Percentiles rank a stretch among this genome's conserved stretches.
Conservation (phyloP, 345 rosid genomes). For the Populus davidiana region DNA sequence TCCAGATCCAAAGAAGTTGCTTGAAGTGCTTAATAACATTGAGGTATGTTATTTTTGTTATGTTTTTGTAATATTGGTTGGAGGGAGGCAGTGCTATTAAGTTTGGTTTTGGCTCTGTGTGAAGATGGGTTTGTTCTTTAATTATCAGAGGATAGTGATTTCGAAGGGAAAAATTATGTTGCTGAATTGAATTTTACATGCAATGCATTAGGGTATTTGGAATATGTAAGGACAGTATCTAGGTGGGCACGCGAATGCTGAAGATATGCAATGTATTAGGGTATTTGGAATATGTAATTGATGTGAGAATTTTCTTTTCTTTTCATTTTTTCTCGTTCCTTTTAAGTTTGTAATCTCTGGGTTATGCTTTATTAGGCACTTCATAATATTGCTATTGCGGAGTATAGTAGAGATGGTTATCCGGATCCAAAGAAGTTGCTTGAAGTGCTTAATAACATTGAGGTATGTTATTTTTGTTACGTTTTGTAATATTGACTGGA, state of each 20-base stretch:
- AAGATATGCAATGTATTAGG: background rate
- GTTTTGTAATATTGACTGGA: background rate
- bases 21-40: slow-evolving; percentile 61
- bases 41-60: slow-evolving; percentile 46
- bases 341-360: slow-evolving; percentile 19
- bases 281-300: background rate
- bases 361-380: slow-evolving; percentile 50
- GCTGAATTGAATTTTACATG: background rate
- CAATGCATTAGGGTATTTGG: background rate
- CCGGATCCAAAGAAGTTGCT: slow-evolving; percentile 72
- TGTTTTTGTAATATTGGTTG: background rate
- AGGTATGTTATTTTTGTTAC: slow-evolving; percentile 43
- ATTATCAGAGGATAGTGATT: no score
- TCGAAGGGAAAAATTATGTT: no score
- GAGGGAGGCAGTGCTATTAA: no score
- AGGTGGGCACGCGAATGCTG: background rate
- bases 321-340: background rate
- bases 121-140: no score
- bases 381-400: slow-evolving; percentile 85
- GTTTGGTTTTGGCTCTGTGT: no score
- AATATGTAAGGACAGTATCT: background rate
- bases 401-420: slow-evolving; percentile 67
- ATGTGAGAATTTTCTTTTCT: background rate
- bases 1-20: slow-evolving; percentile 68
- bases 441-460: slow-evolving; percentile 60